Base-by-base conservation (phyloP, 78 protist species). In the Pigoraptor vietnamica region DNA sequence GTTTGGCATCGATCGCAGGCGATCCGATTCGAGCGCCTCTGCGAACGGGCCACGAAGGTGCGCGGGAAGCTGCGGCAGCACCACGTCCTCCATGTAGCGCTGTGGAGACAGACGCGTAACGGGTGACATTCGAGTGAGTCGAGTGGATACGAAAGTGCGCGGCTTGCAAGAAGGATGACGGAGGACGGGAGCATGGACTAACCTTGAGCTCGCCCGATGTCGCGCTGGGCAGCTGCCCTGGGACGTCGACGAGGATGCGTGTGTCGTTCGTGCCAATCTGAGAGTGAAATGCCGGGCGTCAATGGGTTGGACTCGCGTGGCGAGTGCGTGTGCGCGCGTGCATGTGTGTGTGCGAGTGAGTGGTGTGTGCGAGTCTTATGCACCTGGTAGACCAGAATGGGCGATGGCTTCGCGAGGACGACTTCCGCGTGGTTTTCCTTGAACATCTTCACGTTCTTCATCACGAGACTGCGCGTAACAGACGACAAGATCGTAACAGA, bases 181-280 rank as follows among this genome's bases (percentile, higher is more conserved):
- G n/a, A n/a, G n/a, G n/a, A n/a, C n/a, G n/a, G n/a, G n/a, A n/a
- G n/a, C n/a, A n/a, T n/a, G n/a, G n/a, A n/a, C n/a, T n/a, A n/a
- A 79, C 84, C 40, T 10, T 37, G 33, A 84, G 67, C 23, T 39
- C 79, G 10, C 81, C 90, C 33, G 37, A 1, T 36, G 37, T 0
- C 36, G 0, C 9, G 39, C 32, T 33, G n/a, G 96, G 96, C 86
- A 94, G 89, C 32, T 56, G 81, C 32, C 89, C 86, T 40, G 95
- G 94, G 9, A 96, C 79, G 93, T 96, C 96, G 37, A 94, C 95
- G 29, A 96, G 92, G 14, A 96, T 90, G 90, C 97, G 95, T 36
- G 95, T 93, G 37, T 96, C 97, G 82, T 91, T 36, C 23, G 94
- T 40, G 1, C 97, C 95, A 48, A 95, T 95, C 93, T 89, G 89